Base-by-base conservation (phyloP, 2,329 filamentous ascomycete species). In the Ceratocystis diversiconidia region DNA sequence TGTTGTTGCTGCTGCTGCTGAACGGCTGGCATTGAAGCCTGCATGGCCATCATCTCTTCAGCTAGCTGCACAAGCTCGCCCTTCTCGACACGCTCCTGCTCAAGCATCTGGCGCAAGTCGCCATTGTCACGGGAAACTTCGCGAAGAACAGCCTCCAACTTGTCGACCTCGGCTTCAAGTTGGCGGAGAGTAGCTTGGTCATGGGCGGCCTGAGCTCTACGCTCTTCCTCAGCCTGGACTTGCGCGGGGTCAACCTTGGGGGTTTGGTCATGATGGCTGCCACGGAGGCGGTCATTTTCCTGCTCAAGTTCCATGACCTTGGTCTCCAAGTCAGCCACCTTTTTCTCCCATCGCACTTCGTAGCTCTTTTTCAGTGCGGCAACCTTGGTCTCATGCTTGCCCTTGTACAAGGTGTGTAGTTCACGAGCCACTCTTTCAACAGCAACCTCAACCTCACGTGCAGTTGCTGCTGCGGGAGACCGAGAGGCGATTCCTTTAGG, bases 361-460 rank as follows among this genome's bases (percentile, higher is more conserved):
- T 97, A 88, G 68, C 83, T 86, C 76, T 87, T 86, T 77, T 87
- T 97, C 69, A 99, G 80, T 3, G 92, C 92, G 0, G 89, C 84
- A 57, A 97, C 92, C 78, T 99, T 99, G 69, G 87, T 90, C 78
- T 97, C 92, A 74, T 99, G 94, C 77, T 99, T 99, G 73, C 88
- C 86, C 78, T 96, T 97, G 82, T 99, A 99, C 10, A 96, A 81
- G 0, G 87, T 82, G 73, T 99, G 94, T 50, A 99, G 81, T 73
- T 99, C 94, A 36, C 90, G 84, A n/a, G 92, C 92, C 50, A 97
- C 91, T 70, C 92, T 90, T 75, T 96, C 90, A 25, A 92, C 88
- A 1, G 88, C 88, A 57, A 89, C 80, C 72, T 96, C 92, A 62
- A 96, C 88, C 69, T 95, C 90, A 70, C 77, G 73, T 70, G 76